Base-by-base conservation (phyloP, 176 grass and related monocot species). In the Secale cereale region DNA sequence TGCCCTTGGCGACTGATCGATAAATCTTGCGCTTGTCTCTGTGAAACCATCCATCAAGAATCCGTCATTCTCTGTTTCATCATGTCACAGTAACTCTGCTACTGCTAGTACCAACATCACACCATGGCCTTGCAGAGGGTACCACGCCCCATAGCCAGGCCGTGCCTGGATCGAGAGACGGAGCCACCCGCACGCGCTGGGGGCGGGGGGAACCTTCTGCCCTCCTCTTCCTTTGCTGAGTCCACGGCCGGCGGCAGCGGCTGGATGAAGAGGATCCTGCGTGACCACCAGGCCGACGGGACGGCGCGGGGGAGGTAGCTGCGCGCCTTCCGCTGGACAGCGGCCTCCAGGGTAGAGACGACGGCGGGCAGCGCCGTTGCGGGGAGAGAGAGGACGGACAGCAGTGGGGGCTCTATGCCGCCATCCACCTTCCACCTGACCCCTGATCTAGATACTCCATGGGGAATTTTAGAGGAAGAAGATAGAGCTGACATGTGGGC, bases 251-350 rank as follows among this genome's bases (percentile, higher is more conserved):
- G 50, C n/a, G 40, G 50, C 23, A 77, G 56, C 7, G 15, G 25
- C 0, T 48, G 41, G 37, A 67, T 37, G 20, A 77, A 71, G 67
- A 83, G 50, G 30, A 82, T 59, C 74, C 40, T 73, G 63, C 69
- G 85, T 1, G 83, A 35, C 78, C 72, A 86, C 94, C 94, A 97
- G 50, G 30, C 77, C 9, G 59, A 41, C 10, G 92, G 84, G 12
- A 39, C 35, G 19, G 83, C 28, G 28, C 85, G 79, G 32, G 82
- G 57, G 26, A 86, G 67, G 43, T 75, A 82, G 81, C 76, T 94
- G 25, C 90, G 94, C 14, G 65, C 83, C 86, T 86, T 92, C 33
- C 86, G 77, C 13, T 66, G 85, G 66, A 90, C 85, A n/a, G 65
- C 76, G 66, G 50, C 70, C 30, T 85, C 77, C 17, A 84, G 54